phyloP scores from a whole-genome alignment of 1,284 basidiomycete genomes.

The Leccinum pachyderme region DNA sequence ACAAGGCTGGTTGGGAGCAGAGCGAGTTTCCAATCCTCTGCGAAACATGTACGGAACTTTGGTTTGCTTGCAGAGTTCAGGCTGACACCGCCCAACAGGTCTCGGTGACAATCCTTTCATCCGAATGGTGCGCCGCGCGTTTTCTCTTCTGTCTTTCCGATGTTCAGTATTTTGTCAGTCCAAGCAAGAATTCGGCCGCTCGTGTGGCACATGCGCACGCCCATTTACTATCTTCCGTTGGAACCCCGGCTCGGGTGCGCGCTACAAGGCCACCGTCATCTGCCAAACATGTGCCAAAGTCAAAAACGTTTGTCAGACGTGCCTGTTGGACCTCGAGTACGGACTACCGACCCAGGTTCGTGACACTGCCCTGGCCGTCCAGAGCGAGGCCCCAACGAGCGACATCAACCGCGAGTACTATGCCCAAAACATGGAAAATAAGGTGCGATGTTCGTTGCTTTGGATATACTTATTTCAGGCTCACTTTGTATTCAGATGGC shows the following conservation, averaged over 20 bases:
- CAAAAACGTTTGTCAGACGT: conserved; percentile 99
- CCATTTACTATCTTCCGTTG: conserved; percentile 98
- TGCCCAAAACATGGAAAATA: conserved; percentile 92
- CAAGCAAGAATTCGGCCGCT: conserved; percentile 94
- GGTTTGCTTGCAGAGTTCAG: neutral
- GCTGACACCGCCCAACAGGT: conserved; percentile 46
- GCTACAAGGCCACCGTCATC: conserved; percentile 97
- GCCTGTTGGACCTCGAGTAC: conserved; percentile 94
- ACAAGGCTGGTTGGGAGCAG: conserved; percentile 90
- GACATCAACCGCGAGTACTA: conserved; percentile 98
- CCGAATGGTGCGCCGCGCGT: conserved; percentile 69
- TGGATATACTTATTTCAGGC: neutral
- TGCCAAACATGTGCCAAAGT: conserved; percentile 99
- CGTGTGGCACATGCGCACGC: conserved; percentile 94
- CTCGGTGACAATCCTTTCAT: conserved; percentile 87
- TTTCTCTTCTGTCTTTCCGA: neutral
- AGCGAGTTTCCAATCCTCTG: conserved; percentile 89
- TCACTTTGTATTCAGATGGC: conserved; percentile 46
- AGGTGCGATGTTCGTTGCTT: conserved; percentile 47
- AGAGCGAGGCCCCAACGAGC: conserved; percentile 88
- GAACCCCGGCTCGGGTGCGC: conserved; percentile 92
- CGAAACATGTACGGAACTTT: conserved; percentile 74
- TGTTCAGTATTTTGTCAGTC: conserved; percentile 52
- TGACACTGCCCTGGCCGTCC: conserved; percentile 88
- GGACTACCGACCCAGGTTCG: conserved; percentile 96